phyloP scores from a whole-genome alignment of 176 grass and related monocot genomes.

The maize (Zea mays) region Zm-B73-REFERENCE-NAM-5.0 NC_050098.1:193600001-193600500 shows the following conservation, averaged over 20 bases:
- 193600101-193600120: constrained; percentile 58
- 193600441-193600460: constrained; percentile 37
- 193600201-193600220: constrained; percentile 34
- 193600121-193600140: constrained; percentile 64
- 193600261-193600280: constrained; percentile 80
- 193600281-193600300: constrained; percentile 93
- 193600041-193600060: constrained; percentile 61
- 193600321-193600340: constrained; percentile 41
- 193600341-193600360: constrained; percentile 6
- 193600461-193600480: constrained; percentile 16
- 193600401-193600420: constrained; percentile 49
- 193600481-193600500: constrained; percentile 46
- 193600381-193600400: constrained; percentile 44
- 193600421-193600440: constrained; percentile 55
- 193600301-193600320: constrained; percentile 91
- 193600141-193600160: constrained; percentile 84
- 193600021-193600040: constrained; percentile 50
- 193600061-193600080: constrained; percentile 88
- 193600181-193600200: constrained; percentile 41
- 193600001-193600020: constrained; percentile 56
- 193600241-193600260: constrained; percentile 70
- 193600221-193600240: constrained; percentile 2
- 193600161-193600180: constrained; percentile 72
- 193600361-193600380: constrained; percentile 49
- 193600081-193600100: constrained; percentile 92